Conservation (phyloP, 2,329 filamentous ascomycete species). For the Alternaria longipes region DNA sequence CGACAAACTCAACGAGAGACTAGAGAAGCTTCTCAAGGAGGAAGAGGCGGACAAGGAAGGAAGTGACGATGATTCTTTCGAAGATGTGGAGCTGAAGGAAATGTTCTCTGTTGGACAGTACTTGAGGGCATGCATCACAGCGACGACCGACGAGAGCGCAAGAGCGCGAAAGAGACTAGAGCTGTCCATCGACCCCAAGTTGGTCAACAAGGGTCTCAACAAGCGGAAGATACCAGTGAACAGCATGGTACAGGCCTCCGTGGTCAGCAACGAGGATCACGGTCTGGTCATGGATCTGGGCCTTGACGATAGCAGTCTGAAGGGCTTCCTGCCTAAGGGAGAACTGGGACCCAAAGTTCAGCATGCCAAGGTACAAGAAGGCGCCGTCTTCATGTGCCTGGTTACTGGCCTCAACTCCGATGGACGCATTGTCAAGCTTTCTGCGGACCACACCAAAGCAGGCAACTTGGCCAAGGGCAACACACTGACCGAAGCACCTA, state of each 20-base stretch:
- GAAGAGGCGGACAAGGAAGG: constrained; percentile 66
- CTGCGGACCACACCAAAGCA: constrained; percentile 74
- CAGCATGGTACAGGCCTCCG: constrained; percentile 83
- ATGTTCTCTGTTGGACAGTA: constrained; percentile 89
- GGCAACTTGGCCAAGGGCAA: constrained; percentile 72
- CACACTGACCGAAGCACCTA: constrained; percentile 78
- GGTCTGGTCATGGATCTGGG: constrained; percentile 94
- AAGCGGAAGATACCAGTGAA: constrained; percentile 78
- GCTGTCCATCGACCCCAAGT: constrained; percentile 80
- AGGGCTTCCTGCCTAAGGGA: constrained; percentile 85
- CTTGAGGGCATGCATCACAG: constrained; percentile 81
- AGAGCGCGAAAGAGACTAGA: constrained; percentile 85
- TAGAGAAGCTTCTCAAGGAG: constrained; percentile 73
- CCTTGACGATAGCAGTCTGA: constrained; percentile 71
- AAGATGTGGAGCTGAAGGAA: constrained; percentile 74
- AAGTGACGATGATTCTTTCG: constrained; percentile 58
- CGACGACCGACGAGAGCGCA: constrained; percentile 73
- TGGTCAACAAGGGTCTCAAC: constrained; percentile 78
- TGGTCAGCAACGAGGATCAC: constrained; percentile 93
- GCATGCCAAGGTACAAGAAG: constrained; percentile 77
- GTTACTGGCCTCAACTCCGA: constrained; percentile 78
- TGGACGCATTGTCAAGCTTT: constrained; percentile 87
- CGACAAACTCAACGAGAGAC: constrained; percentile 75
- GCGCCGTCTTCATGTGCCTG: constrained; percentile 83
- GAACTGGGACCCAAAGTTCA: constrained; percentile 75